Evolutionary conservation across 768 basidiomycete genomes (phyloP).

Genomic region (Naganishia randhawae): DNA sequence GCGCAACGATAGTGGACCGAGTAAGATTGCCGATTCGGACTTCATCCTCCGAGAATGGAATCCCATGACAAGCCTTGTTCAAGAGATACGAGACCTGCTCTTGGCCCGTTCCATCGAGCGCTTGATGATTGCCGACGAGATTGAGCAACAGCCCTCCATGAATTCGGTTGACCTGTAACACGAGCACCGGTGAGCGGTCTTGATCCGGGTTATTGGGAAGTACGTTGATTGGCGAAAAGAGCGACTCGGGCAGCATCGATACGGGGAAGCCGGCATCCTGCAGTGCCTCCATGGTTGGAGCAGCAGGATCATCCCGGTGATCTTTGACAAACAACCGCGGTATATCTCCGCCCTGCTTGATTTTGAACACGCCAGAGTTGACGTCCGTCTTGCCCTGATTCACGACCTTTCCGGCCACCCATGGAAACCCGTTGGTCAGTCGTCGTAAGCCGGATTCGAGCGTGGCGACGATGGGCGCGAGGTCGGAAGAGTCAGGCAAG

Average conservation of each 20-base stretch:
- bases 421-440: conserved; percentile 5
- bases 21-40: conserved; percentile 8
- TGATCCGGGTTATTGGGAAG: conserved; percentile 10
- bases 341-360: not conserved
- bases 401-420: conserved; percentile 9
- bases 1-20: not conserved
- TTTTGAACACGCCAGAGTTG: conserved; percentile 6
- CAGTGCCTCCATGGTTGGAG: not conserved
- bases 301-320: not conserved
- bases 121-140: conserved; percentile 14
- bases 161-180: not conserved
- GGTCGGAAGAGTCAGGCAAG: not conserved
- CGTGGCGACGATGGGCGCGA: not conserved
- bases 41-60: conserved; percentile 13
- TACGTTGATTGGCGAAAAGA: conserved; percentile 13
- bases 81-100: conserved; percentile 4
- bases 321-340: conserved; percentile 15
- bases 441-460: not conserved
- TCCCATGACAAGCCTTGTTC: conserved; percentile 19
- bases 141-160: not conserved
- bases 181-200: not conserved
- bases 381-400: not conserved
- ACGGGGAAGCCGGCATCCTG: not conserved
- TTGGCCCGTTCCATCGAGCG: conserved; percentile 12
- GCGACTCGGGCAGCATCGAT: not conserved